A percentile compares a stretch with the other conserved stretches of the same genome.
Conservation (phyloP, 805 yeast species). For the Candida succiphila region DNA sequence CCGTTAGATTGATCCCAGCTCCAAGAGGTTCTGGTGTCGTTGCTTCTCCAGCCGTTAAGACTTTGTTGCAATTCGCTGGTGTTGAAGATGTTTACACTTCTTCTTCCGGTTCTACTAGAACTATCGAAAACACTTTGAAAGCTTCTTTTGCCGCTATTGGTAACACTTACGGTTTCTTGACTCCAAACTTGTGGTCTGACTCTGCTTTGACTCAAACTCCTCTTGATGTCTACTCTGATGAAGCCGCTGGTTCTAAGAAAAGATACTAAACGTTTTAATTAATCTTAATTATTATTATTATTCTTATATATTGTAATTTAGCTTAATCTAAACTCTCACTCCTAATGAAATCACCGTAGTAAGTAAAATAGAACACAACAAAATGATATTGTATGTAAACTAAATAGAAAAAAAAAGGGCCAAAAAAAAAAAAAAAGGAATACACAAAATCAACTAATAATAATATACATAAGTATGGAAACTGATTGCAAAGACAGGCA, state of each 20-base stretch:
- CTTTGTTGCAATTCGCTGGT: conserved; percentile 98
- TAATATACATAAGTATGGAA: not conserved
- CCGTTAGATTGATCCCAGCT: conserved; percentile 98
- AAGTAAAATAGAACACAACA: not conserved
- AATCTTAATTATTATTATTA: not conserved
- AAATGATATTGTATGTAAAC: conserved; percentile 1
- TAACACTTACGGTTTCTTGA: conserved; percentile 99
- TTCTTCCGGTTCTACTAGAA: conserved; percentile 98
- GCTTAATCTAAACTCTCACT: not conserved
- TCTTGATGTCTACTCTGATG: conserved; percentile 88
- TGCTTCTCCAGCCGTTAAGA: conserved; percentile 99
- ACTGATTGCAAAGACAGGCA: too few species aligned
- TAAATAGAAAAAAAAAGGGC: not conserved
- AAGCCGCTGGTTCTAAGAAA: conserved; percentile 67
- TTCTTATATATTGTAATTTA: not conserved
- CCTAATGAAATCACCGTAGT: not conserved
- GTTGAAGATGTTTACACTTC: conserved; percentile 98
- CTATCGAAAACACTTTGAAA: conserved; percentile 99
- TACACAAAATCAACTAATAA: conserved; percentile 1
- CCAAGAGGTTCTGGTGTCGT: conserved; percentile 99
- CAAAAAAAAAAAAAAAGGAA: conserved; percentile 1
- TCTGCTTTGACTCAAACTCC: conserved; percentile 84
- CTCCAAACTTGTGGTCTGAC: conserved; percentile 97
- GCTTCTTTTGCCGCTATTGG: conserved; percentile 99
- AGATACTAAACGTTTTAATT: conserved; percentile 43